Conservation (phyloP, 345 rosid genomes). For the Lumnitzera littorea region DNA sequence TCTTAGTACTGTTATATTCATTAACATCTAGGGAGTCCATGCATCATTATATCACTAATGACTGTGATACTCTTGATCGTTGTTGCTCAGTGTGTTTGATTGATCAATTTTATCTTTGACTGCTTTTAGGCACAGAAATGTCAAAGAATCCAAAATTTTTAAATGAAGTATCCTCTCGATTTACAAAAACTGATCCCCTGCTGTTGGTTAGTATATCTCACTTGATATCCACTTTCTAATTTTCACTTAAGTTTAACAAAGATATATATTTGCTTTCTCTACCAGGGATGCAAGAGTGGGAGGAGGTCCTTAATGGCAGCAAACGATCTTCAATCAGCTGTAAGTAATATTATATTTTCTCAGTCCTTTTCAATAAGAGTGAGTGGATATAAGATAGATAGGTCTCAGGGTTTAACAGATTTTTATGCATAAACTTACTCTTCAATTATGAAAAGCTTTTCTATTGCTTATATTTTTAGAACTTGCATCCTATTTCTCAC, state of each 20-base stretch:
- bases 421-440: too few relatives aligned
- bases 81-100: too few relatives aligned
- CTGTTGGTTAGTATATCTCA: slow-evolving; percentile 13
- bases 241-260: too few relatives aligned
- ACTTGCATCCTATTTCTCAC: too few relatives aligned
- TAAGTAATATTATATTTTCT: slow-evolving; percentile 7
- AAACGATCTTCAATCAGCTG: slow-evolving; percentile 24
- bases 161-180: slow-evolving; percentile 18
- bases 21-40: too few relatives aligned
- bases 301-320: slow-evolving; percentile 29
- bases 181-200: slow-evolving; percentile 14
- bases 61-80: too few relatives aligned
- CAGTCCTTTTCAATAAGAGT: background rate
- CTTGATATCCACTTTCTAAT: background rate
- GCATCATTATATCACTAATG: too few relatives aligned
- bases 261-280: background rate
- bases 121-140: slow-evolving; percentile 13
- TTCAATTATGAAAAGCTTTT: too few relatives aligned
- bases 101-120: background rate
- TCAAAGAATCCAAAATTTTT: slow-evolving; percentile 17
- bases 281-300: slow-evolving; percentile 28
- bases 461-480: too few relatives aligned
- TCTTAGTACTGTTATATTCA: too few relatives aligned
- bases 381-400: background rate
- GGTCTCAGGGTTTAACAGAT: too few relatives aligned